These are phyloP conservation scores for Fonsecaea pugnacius DNA, from an alignment of 2,329 filamentous ascomycete species.

Conservation along the genomic window DNA sequence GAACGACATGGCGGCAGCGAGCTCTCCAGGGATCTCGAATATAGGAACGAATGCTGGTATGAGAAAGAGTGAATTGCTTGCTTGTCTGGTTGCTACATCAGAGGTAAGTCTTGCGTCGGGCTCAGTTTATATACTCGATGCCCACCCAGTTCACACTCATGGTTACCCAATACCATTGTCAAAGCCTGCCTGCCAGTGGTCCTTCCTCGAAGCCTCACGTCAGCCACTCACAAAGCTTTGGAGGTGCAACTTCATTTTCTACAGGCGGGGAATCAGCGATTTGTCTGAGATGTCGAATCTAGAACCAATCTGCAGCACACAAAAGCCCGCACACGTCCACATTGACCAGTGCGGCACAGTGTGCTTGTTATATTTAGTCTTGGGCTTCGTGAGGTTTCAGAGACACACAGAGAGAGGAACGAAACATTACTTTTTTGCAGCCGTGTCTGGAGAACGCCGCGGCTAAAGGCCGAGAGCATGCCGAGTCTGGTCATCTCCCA, in stretches of 20 bases:
- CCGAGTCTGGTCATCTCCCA: neutral
- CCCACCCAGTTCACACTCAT: neutral
- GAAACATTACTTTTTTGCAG: neutral
- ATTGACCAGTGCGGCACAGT: neutral
- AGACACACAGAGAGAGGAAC: neutral
- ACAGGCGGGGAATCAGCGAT: constrained; percentile 13
- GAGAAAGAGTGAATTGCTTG: neutral
- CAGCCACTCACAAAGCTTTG: constrained; percentile 14
- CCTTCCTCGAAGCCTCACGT: constrained; percentile 11
- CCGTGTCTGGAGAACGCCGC: neutral
- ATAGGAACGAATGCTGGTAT: neutral
- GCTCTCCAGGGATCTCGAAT: neutral
- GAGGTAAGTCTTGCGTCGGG: neutral
- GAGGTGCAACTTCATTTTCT: constrained; percentile 5
- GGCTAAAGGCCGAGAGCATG: neutral
- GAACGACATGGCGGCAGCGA: constrained; percentile 5
- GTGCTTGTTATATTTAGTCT: constrained; percentile 6
- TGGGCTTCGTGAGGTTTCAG: neutral
- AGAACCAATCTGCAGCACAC: neutral
- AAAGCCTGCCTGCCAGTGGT: neutral
- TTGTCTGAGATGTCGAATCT: neutral
- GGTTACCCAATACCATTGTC: neutral
- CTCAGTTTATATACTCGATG: neutral
- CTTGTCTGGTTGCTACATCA: neutral
- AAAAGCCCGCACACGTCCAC: neutral